Percentiles rank a stretch among this genome's conserved stretches.
Evolutionary conservation across 2,329 filamentous ascomycete genomes (phyloP).

Genomic region (Trichoderma harzianum): DNA sequence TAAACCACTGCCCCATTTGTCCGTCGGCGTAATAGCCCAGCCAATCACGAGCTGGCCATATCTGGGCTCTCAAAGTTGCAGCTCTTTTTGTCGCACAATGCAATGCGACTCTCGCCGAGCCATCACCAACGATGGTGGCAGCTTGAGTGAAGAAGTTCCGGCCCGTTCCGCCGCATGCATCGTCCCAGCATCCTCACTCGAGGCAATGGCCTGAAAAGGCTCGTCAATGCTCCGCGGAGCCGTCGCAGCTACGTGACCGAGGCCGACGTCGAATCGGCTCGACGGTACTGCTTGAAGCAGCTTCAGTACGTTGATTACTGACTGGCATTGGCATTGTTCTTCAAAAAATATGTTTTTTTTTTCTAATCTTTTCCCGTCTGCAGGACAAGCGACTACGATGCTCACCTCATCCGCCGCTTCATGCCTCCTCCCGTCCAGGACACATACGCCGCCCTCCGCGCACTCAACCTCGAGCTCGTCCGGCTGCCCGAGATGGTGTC

Average conservation of each 20-base stretch:
- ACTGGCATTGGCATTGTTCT: neutral
- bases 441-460: constrained; percentile 84
- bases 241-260: constrained; percentile 44
- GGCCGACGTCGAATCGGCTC: constrained; percentile 50
- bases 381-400: constrained; percentile 84
- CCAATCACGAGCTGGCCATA: constrained; percentile 4
- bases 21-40: constrained; percentile 9
- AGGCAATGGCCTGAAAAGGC: constrained; percentile 39
- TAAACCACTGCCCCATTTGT: constrained; percentile 10
- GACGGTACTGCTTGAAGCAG: constrained; percentile 53
- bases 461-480: constrained; percentile 89
- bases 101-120: constrained; percentile 10
- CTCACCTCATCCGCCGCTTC: constrained; percentile 81
- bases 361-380: neutral
- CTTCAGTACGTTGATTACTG: constrained; percentile 39
- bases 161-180: constrained; percentile 35
- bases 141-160: neutral
- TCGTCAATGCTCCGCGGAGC: constrained; percentile 26
- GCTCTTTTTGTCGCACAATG: neutral
- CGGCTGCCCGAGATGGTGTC: constrained; percentile 87
- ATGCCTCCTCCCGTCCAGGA: constrained; percentile 71
- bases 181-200: constrained; percentile 30
- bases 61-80: neutral
- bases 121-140: constrained; percentile 10
- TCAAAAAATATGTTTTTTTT: neutral